Percentiles rank a stretch among this genome's conserved stretches.
Evolutionary conservation across 305 asterid genomes (phyloP).

Genomic region (Solanum hybrid): DNA sequence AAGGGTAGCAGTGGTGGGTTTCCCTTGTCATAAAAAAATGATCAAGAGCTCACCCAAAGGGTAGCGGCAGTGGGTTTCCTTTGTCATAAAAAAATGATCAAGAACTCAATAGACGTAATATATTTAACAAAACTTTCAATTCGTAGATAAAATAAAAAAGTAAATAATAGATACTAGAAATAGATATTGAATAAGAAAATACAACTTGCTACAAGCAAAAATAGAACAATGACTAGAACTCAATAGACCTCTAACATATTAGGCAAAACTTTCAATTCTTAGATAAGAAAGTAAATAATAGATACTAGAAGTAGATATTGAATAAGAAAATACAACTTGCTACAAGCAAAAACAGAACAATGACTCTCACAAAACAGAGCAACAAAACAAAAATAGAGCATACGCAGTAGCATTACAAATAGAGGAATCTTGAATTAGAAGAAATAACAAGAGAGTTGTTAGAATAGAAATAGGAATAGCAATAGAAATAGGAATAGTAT

Average conservation of each 20-base stretch:
- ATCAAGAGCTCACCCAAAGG: not conserved
- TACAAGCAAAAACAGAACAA: not conserved
- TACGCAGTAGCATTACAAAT: not conserved
- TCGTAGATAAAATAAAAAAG: not conserved
- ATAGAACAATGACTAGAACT: not conserved
- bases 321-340: not conserved
- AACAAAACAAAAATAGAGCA: not conserved
- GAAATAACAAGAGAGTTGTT: not conserved
- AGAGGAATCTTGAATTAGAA: not conserved
- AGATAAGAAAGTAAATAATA: not conserved
- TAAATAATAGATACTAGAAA: not conserved
- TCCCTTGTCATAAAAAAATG: not conserved
- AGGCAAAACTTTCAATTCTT: not conserved
- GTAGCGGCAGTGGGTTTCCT: not conserved
- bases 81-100: not conserved
- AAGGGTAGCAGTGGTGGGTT: not conserved
- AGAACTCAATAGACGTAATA: not conserved
- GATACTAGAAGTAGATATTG: not conserved
- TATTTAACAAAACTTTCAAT: not conserved
- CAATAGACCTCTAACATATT: not conserved
- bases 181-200: not conserved
- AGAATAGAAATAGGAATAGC: not conserved
- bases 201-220: not conserved
- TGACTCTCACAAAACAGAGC: not conserved
- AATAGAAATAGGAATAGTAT: not conserved